These are phyloP conservation scores for Cordyceps javanica DNA, from an alignment of 2,329 filamentous ascomycete species.

Conservation along the genomic window DNA sequence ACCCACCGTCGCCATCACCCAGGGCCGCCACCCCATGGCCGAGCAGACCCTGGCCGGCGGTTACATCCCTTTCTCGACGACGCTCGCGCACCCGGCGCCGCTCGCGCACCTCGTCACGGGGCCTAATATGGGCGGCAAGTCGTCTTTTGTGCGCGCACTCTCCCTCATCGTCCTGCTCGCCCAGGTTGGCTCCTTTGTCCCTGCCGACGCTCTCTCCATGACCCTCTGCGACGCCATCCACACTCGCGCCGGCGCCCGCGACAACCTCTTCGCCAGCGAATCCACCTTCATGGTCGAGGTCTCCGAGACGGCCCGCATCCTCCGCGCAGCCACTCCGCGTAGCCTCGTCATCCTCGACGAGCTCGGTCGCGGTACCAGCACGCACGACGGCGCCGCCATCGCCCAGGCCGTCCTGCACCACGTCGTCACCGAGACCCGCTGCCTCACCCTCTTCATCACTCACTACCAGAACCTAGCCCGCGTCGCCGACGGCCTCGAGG, in stretches of 20 bases:
- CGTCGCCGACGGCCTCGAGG: conserved; percentile 61
- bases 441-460: conserved; percentile 91
- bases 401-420: conserved; percentile 86
- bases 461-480: conserved; percentile 84
- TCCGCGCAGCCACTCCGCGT: conserved; percentile 79
- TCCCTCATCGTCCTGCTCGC: conserved; percentile 90
- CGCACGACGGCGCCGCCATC: conserved; percentile 93
- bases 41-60: conserved; percentile 79
- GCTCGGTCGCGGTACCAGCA: conserved; percentile 86
- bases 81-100: conserved; percentile 58
- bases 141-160: conserved; percentile 89
- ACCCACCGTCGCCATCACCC: conserved; percentile 55
- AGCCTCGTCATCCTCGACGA: conserved; percentile 91
- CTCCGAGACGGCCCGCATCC: conserved; percentile 82
- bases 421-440: conserved; percentile 66
- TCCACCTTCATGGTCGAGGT: conserved; percentile 98
- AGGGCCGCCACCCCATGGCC: conserved; percentile 90
- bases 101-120: conserved; percentile 86
- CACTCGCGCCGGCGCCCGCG: conserved; percentile 91
- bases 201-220: conserved; percentile 65
- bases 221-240: conserved; percentile 88
- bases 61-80: conserved; percentile 87
- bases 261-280: conserved; percentile 93
- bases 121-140: conserved; percentile 98
- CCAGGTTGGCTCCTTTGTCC: conserved; percentile 91